Evolutionary conservation across 805 yeast species (phyloP).

Genomic region (Scheffersomyces stipitis): DNA sequence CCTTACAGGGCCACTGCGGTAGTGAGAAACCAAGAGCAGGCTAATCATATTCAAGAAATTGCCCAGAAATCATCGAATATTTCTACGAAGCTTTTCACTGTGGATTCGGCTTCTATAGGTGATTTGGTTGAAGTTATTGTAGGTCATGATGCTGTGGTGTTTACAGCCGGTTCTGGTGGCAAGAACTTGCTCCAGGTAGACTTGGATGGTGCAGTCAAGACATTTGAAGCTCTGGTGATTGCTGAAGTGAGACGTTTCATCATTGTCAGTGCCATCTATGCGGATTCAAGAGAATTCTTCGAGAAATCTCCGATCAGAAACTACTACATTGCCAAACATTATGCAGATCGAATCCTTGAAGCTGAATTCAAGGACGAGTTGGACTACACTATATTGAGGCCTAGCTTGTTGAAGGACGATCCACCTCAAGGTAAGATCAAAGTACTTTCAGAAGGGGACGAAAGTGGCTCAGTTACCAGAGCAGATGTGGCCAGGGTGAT

Average conservation of each 20-base stretch:
- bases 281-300: conserved; percentile 51
- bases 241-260: conserved; percentile 47
- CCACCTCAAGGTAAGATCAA: conserved; percentile 44
- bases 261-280: conserved; percentile 55
- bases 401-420: conserved; percentile 45
- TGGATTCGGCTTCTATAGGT: conserved; percentile 33
- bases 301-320: conserved; percentile 34
- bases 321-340: conserved; percentile 61
- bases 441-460: conserved; percentile 23
- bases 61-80: conserved; percentile 28
- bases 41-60: conserved; percentile 32
- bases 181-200: conserved; percentile 55
- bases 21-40: conserved; percentile 50
- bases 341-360: conserved; percentile 50
- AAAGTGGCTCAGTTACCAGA: conserved; percentile 36
- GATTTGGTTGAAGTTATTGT: conserved; percentile 37
- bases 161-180: conserved; percentile 65
- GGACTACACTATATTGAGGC: conserved; percentile 59
- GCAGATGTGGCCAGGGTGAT: conserved; percentile 57
- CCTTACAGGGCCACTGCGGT: conserved; percentile 33
- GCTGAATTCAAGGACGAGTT: conserved; percentile 36
- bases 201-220: conserved; percentile 59
- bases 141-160: conserved; percentile 57
- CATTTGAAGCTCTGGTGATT: conserved; percentile 51
- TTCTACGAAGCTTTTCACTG: conserved; percentile 36